These are phyloP conservation scores for Pichia inconspicua DNA, from an alignment of 1,139 yeast genomes.

Conservation along the genomic window DNA sequence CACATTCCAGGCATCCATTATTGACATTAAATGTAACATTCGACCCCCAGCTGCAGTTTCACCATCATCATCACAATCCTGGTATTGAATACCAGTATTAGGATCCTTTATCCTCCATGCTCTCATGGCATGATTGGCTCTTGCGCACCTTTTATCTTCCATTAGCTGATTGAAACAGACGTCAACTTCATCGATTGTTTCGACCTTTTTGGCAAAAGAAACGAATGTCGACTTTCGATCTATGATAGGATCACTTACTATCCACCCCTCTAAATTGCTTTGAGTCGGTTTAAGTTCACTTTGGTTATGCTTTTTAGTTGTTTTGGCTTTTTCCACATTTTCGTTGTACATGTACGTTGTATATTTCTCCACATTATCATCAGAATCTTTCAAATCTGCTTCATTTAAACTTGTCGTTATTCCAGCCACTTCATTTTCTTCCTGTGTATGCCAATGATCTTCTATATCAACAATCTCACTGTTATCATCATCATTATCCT, in stretches of 20 bases:
- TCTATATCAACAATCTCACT: conserved; percentile 20
- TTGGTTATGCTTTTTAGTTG: conserved; percentile 1
- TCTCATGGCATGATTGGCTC: conserved; percentile 73
- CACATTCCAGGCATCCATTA: conserved; percentile 80
- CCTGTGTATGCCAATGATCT: conserved; percentile 20
- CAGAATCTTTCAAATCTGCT: not conserved
- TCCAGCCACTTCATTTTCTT: conserved; percentile 1
- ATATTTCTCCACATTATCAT: conserved; percentile 12
- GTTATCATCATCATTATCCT: conserved; percentile 27
- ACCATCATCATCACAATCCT: conserved; percentile 95
- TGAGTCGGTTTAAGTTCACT: not conserved
- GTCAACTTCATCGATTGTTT: conserved; percentile 58
- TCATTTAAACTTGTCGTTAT: not conserved
- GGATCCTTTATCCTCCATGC: conserved; percentile 69
- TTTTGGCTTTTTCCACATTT: conserved; percentile 19
- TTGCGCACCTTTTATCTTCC: conserved; percentile 57
- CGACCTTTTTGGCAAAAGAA: conserved; percentile 60
- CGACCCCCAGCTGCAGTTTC: conserved; percentile 95
- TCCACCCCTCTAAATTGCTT: conserved; percentile 64
- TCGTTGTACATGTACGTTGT: conserved; percentile 25
- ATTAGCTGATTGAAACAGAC: conserved; percentile 43
- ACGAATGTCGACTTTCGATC: conserved; percentile 86
- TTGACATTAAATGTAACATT: conserved; percentile 67
- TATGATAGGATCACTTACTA: conserved; percentile 60
- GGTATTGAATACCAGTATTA: conserved; percentile 45